Evolutionary conservation across 495 filamentous ascomycete genomes (phyloP).

Genomic region (Hypoxylon perforatum): DNA sequence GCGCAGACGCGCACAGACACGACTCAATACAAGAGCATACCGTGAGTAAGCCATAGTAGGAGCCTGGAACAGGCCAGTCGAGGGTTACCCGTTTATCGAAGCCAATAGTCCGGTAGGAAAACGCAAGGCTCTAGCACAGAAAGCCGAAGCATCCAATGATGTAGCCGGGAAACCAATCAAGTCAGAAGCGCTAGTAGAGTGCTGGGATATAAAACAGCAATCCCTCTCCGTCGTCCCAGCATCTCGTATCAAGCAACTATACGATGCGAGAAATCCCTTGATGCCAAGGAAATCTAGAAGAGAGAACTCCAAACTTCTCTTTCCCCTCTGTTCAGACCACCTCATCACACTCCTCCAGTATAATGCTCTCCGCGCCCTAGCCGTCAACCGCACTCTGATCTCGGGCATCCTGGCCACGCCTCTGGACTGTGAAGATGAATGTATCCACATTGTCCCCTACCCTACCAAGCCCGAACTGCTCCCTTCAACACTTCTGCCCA

Average conservation of each 20-base stretch:
- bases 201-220: conserved; percentile 52
- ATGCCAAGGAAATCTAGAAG: conserved; percentile 43
- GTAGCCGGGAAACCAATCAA: conserved; percentile 36
- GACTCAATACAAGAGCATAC: conserved; percentile 57
- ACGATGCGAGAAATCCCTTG: conserved; percentile 49
- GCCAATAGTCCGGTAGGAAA: conserved; percentile 48
- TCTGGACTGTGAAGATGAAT: conserved; percentile 44
- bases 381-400: conserved; percentile 51
- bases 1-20: conserved; percentile 51
- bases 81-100: conserved; percentile 31
- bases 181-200: conserved; percentile 52
- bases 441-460: conserved; percentile 49
- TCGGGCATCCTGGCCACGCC: conserved; percentile 46
- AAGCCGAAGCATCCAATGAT: conserved; percentile 42
- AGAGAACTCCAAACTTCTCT: conserved; percentile 43
- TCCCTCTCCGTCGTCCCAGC: conserved; percentile 48
- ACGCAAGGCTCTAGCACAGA: conserved; percentile 51
- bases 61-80: conserved; percentile 26
- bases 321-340: conserved; percentile 56
- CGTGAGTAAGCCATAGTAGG: conserved; percentile 47
- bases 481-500: conserved; percentile 50
- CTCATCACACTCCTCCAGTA: conserved; percentile 58
- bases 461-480: conserved; percentile 36
- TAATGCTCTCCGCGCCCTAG: conserved; percentile 56
- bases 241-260: conserved; percentile 54